phyloP scores from a whole-genome alignment of 345 rosid genomes.

The Excoecaria cochinchinensis region DNA sequence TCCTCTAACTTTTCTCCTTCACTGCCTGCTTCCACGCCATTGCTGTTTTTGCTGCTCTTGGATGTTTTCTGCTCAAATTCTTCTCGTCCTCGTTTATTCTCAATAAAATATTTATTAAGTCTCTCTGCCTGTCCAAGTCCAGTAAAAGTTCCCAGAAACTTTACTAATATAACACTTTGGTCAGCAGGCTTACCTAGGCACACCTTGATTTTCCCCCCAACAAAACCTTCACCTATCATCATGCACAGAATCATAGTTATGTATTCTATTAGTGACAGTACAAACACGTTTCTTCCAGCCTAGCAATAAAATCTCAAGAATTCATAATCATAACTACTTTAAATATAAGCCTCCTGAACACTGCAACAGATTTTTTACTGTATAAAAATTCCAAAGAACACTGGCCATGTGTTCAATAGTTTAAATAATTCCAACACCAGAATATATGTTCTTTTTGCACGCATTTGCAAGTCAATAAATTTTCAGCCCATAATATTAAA shows the following conservation, averaged over 20 bases:
- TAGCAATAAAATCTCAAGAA: neutral
- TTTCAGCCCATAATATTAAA: neutral
- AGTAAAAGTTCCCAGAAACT: constrained; percentile 48
- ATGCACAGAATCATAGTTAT: neutral
- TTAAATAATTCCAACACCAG: neutral
- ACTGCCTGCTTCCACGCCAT: constrained; percentile 10
- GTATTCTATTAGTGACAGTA: neutral
- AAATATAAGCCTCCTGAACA: neutral
- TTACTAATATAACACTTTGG: constrained; percentile 52
- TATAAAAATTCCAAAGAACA: neutral
- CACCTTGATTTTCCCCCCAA: constrained; percentile 47
- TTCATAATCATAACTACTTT: neutral
- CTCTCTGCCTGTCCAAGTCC: constrained; percentile 49
- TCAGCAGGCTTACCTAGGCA: constrained; percentile 54
- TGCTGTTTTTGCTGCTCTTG: constrained; percentile 10
- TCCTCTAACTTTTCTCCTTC: constrained; percentile 40
- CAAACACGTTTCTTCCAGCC: neutral
- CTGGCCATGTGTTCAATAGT: neutral
- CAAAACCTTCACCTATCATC: constrained; percentile 47
- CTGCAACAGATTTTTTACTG: neutral
- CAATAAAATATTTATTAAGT: constrained; percentile 44
- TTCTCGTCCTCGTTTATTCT: constrained; percentile 42
- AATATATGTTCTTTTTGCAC: neutral
- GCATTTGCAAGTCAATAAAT: constrained; percentile 1
- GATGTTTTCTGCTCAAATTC: constrained; percentile 36